These are phyloP conservation scores for Vigna hirtella DNA, from an alignment of 306 rosid species.

Conservation along the genomic window DNA sequence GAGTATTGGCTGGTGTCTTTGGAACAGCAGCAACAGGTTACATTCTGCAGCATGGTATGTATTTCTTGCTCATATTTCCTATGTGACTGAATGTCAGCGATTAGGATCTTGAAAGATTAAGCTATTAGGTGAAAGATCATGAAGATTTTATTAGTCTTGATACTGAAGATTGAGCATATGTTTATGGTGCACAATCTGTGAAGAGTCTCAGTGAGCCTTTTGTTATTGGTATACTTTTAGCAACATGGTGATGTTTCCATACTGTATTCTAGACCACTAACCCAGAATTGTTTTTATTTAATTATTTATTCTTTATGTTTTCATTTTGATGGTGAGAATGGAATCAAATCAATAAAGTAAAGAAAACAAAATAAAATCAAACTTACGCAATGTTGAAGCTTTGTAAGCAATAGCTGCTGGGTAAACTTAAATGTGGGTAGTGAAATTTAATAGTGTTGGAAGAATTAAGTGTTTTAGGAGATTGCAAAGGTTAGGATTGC, in stretches of 20 bases:
- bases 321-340: constrained; percentile 24
- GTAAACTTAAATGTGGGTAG: too few species aligned
- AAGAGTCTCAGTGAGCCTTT: not conserved
- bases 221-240: constrained; percentile 28
- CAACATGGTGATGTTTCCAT: not conserved
- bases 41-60: constrained; percentile 90
- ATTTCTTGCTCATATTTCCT: constrained; percentile 23
- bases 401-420: not conserved
- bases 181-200: constrained; percentile 4
- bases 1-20: constrained; percentile 99
- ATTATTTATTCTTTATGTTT: constrained; percentile 20
- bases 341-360: not conserved
- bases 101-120: constrained; percentile 9
- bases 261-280: not conserved
- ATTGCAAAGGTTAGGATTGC: too few species aligned
- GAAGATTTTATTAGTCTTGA: not conserved
- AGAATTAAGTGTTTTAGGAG: too few species aligned
- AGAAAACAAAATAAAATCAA: not conserved
- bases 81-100: constrained; percentile 13
- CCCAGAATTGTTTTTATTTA: not conserved
- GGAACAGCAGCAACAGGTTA: constrained; percentile 98
- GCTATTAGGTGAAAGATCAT: not conserved
- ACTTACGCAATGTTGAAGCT: constrained; percentile 5
- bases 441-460: too few species aligned
- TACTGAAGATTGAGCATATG: constrained; percentile 15